phyloP scores from a whole-genome alignment of 2,329 filamentous ascomycete species.

The Pseudocercospora macadamiae region DNA sequence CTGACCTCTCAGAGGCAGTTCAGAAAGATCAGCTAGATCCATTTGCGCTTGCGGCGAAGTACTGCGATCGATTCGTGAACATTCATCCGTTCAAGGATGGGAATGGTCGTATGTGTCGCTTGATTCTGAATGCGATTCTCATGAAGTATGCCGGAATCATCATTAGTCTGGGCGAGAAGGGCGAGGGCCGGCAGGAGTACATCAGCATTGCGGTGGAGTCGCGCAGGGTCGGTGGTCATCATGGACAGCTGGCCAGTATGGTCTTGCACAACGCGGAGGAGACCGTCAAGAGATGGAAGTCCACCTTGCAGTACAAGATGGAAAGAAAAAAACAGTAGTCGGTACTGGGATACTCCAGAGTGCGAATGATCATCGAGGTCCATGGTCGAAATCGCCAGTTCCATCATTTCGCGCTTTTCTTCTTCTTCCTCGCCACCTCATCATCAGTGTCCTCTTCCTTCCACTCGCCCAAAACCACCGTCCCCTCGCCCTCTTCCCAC shows the following conservation, averaged over 20 bases:
- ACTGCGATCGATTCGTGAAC: background rate
- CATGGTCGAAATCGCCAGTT: background rate
- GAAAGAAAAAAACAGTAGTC: background rate
- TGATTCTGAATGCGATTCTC: background rate
- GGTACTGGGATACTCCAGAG: too few species aligned
- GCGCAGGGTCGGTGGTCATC: background rate
- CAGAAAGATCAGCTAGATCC: background rate
- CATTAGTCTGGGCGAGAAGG: background rate
- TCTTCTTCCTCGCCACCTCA: background rate
- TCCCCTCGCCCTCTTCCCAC: slow-evolving; percentile 13
- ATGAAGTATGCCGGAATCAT: background rate
- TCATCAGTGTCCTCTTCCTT: background rate
- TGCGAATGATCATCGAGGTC: too few species aligned
- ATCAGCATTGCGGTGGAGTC: background rate
- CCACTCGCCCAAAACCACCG: slow-evolving; percentile 7
- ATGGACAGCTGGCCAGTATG: background rate
- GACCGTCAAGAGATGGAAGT: background rate
- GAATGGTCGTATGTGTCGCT: slow-evolving; percentile 1
- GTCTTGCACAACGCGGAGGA: background rate
- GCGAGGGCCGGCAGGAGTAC: background rate
- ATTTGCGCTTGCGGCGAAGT: background rate
- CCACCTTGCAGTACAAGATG: background rate
- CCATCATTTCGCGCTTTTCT: background rate
- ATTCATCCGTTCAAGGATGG: slow-evolving; percentile 3
- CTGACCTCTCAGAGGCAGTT: background rate